Conservation (phyloP, 2,329 filamentous ascomycete genomes). For the Trichoderma oligosporum region DNA sequence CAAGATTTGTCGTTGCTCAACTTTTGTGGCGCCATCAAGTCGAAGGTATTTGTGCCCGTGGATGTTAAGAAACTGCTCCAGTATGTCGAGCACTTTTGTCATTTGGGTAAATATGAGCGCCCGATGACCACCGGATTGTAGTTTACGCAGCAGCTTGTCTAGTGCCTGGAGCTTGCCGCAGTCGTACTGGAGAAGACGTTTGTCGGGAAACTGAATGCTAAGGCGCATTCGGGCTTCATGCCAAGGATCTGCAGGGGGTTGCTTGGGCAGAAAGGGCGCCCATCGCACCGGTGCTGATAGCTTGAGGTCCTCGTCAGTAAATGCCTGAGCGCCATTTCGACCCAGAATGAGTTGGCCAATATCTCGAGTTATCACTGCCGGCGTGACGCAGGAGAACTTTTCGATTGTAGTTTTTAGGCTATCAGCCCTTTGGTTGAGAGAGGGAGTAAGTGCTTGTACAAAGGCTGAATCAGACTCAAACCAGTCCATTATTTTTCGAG, state of each 20-base stretch:
- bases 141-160: conserved; percentile 76
- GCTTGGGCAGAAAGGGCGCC: conserved; percentile 55
- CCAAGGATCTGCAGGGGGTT: conserved; percentile 70
- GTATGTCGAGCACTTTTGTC: conserved; percentile 95
- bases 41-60: conserved; percentile 96
- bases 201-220: conserved; percentile 95
- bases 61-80: conserved; percentile 97
- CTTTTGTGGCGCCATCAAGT: conserved; percentile 91
- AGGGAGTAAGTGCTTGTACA: conserved; percentile 66
- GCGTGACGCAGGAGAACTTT: conserved; percentile 90
- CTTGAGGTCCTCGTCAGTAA: conserved; percentile 55
- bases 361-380: conserved; percentile 78
- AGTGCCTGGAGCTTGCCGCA: conserved; percentile 93
- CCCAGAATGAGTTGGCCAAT: conserved; percentile 66
- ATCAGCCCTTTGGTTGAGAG: conserved; percentile 67
- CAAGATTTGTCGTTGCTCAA: conserved; percentile 90
- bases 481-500: conserved; percentile 67
- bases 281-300: conserved; percentile 54
- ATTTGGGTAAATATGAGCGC: conserved; percentile 99
- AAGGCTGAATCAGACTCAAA: conserved; percentile 65
- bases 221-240: conserved; percentile 89
- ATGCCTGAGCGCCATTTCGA: conserved; percentile 51
- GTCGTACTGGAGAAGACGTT: conserved; percentile 92
- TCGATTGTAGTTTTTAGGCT: conserved; percentile 71
- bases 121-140: conserved; percentile 87